Evolutionary conservation across 768 basidiomycete species (phyloP).

Genomic region (Russula emetica): DNA sequence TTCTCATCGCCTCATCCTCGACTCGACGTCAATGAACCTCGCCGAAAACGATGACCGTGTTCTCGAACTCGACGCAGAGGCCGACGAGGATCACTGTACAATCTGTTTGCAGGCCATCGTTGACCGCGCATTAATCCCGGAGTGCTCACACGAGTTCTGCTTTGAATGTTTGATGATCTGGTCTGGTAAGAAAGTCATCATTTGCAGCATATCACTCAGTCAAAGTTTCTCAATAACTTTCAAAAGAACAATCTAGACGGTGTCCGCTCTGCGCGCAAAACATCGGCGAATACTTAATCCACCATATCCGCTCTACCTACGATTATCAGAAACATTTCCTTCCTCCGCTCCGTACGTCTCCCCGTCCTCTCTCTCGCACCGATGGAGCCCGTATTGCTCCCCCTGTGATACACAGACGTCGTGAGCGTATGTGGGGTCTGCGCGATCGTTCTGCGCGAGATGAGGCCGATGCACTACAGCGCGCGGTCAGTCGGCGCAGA

Average conservation of each 20-base stretch:
- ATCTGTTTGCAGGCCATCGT: slow-evolving; percentile 78
- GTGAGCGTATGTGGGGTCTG: slow-evolving; percentile 55
- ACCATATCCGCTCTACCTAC: slow-evolving; percentile 68
- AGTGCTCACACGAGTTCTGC: slow-evolving; percentile 90
- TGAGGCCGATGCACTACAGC: slow-evolving; percentile 66
- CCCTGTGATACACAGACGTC: slow-evolving; percentile 29
- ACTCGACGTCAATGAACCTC: slow-evolving; percentile 11
- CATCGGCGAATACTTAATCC: slow-evolving; percentile 72
- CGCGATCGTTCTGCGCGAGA: slow-evolving; percentile 48
- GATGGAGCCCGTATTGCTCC: slow-evolving; percentile 24
- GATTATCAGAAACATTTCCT: slow-evolving; percentile 83
- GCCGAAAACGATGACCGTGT: not conserved
- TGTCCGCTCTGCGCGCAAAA: slow-evolving; percentile 72
- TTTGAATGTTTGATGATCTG: slow-evolving; percentile 87
- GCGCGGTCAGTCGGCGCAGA: slow-evolving; percentile 64
- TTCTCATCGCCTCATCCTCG: not conserved
- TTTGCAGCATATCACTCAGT: not conserved
- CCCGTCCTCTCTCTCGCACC: slow-evolving; percentile 32
- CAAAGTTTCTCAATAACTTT: not conserved
- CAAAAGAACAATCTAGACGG: slow-evolving; percentile 65
- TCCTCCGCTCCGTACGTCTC: slow-evolving; percentile 55
- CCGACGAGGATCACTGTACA: slow-evolving; percentile 63
- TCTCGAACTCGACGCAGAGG: slow-evolving; percentile 30
- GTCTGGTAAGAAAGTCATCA: slow-evolving; percentile 54
- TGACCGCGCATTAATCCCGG: slow-evolving; percentile 77